Conservation (phyloP, 345 rosid species). For the Pistacia atlantica region DNA sequence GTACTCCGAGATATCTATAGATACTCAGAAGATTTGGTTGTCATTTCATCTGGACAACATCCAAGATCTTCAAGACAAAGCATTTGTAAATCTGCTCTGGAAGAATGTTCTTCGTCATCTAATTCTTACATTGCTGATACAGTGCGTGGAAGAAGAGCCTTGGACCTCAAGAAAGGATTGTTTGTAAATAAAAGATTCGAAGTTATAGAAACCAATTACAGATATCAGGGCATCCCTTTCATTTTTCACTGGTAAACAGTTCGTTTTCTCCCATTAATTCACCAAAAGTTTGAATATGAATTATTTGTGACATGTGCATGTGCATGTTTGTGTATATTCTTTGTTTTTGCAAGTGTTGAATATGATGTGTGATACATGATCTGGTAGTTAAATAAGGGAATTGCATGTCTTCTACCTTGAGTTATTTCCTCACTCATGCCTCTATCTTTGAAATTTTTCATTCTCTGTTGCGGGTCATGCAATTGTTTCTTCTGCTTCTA, state of each 20-base stretch:
- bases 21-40: slow-evolving; percentile 30
- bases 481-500: slow-evolving; percentile 27
- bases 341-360: slow-evolving; percentile 4
- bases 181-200: slow-evolving; percentile 41
- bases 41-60: slow-evolving; percentile 22
- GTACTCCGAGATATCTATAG: slow-evolving; percentile 42
- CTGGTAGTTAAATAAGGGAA: background rate
- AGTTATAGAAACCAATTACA: slow-evolving; percentile 23
- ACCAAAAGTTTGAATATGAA: background rate
- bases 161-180: slow-evolving; percentile 18
- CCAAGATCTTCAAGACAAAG: slow-evolving; percentile 34
- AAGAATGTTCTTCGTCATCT: slow-evolving; percentile 35
- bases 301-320: background rate
- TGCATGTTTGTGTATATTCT: background rate
- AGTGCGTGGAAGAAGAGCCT: slow-evolving; percentile 29
- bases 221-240: slow-evolving; percentile 32
- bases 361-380: background rate
- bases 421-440: background rate
- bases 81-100: slow-evolving; percentile 26
- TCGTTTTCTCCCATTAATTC: background rate
- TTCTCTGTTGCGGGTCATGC: background rate
- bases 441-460: background rate
- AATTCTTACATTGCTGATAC: slow-evolving; percentile 19
- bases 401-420: background rate
- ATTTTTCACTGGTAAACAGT: slow-evolving; percentile 51